Conservation (phyloP, 2,329 filamentous ascomycete species). For the Fusarium fujikuroi region DNA sequence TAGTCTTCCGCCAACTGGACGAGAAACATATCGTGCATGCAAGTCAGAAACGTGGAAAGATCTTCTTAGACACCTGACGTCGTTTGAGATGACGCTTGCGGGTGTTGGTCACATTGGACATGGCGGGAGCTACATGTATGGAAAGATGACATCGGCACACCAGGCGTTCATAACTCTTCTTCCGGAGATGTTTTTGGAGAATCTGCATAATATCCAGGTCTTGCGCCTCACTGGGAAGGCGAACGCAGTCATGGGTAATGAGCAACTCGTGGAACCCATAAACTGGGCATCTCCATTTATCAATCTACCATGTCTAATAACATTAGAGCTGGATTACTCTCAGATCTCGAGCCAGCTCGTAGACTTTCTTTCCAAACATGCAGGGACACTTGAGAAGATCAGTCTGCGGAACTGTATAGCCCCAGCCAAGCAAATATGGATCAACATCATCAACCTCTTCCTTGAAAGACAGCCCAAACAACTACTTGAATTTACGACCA, state of each 20-base stretch:
- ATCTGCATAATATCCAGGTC: background rate
- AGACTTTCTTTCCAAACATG: background rate
- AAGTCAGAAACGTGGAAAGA: background rate
- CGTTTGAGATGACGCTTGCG: background rate
- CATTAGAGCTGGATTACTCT: background rate
- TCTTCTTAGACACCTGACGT: background rate
- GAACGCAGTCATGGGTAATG: background rate
- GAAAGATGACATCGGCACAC: background rate
- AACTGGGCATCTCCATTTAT: background rate
- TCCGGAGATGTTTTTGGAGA: background rate
- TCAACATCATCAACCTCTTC: background rate
- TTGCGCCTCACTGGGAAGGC: background rate
- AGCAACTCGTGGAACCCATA: conserved; percentile 1
- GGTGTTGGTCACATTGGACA: background rate
- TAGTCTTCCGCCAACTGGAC: background rate
- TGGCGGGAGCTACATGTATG: background rate
- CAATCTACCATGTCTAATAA: background rate
- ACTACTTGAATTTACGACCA: background rate
- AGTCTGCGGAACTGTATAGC: background rate
- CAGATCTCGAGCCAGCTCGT: background rate
- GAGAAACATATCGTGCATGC: conserved; percentile 1
- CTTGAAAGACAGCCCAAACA: background rate
- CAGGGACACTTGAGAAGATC: background rate
- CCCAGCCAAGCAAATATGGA: background rate
- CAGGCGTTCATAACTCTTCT: background rate